Base-by-base conservation (phyloP, 2,329 filamentous ascomycete genomes). In the Botrytis fabae region DNA sequence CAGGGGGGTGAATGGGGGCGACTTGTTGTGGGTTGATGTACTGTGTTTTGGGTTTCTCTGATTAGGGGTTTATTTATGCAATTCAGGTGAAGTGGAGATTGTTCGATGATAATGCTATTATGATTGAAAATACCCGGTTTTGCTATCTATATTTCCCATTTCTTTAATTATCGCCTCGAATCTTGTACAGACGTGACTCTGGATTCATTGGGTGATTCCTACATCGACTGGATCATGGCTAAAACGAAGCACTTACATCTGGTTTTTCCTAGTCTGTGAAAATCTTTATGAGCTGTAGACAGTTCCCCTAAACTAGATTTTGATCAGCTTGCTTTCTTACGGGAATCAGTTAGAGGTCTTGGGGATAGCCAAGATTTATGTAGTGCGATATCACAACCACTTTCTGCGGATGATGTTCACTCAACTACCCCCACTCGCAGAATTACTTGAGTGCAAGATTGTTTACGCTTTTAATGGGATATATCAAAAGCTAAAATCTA, bases 171-270 rank as follows among this genome's bases (percentile, higher is more conserved):
- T 35, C 57, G 32, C 16, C 9, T 54, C 6, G 14, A 54, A 9
- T 2, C 4, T 9, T 1, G 2, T 59, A 4, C 7, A 35, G 28
- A 6, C 35, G 28, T 10, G n/a, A 32, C 54, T 35, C 35, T 2
- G 6, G 0, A 32, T 28, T 0, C n/a, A 28, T 16, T 9, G n/a
- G 14, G 16, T 18, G n/a, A 1, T 28, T 54, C 1, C 35, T 35
- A 35, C 35, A 35, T 35, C 25, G 32, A 32, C 54, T 5, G 6
- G 28, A 18, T 51, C 46, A 25, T 12, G 22, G 12, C 46, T 48
- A 48, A 25, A 4, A 20, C 22, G 46, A 48, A 14, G 10, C 46
- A 51, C 4, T 12, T 25, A 22, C 12, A 12, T 9, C 22, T 4
- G 22, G 4, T 3, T 25, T 14, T 12, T 14, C 4, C 4, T 25